Evolutionary conservation across 2,329 filamentous ascomycete species (phyloP), one percentile per base, ranked within the genome.

Genomic region (Colletotrichum sp.): DNA sequence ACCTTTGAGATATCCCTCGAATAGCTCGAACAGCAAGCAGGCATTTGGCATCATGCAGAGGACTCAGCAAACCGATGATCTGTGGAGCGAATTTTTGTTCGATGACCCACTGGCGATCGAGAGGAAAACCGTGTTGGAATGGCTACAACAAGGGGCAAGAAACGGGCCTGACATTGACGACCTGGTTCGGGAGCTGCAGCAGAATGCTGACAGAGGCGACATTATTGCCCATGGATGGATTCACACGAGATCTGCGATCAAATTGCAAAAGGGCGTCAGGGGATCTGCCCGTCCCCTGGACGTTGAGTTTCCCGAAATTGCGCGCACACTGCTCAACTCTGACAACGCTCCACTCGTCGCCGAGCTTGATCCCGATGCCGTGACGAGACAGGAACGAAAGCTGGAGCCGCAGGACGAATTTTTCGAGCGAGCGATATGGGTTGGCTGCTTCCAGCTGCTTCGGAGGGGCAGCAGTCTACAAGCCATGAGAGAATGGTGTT

Each of bases 401-500:
- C 87, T 98, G 55, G 94, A 98, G 81, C 91, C 93, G 28, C 92
- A 96, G 80, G 97, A 99, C 81, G 93, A 95, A 78, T 96, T 93
- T 80, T 97, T 96, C 77, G 97, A 99, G 86, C 92, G 94, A 69
- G 94, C 96, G 4, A 94, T 98, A 62, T 98, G 97, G 96, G 90
- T 96, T 76, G 94, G 95, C n/a, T 97, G 95, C 85, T 98, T 96
- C 87, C 95, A 98, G 83, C 94, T 98, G 88, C 88, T 99, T 68
- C 93, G 96, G 65, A 92, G 96, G 61, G 97, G 97, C n/a, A 93
- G 92, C 78, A 92, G 89, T 76, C 91, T 94, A 85, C 85, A 90
- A 10, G 91, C 94, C 48, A 94, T 98, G 77, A 91, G 92, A 70
- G 94, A 96, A 65, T 98, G 96, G 95, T 98, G 96, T 80, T 88